A percentile compares a stretch with the other conserved stretches of the same genome.
Evolutionary conservation across 164 flowering plant genomes (phyloP).

Genomic region (Santalum album): DNA sequence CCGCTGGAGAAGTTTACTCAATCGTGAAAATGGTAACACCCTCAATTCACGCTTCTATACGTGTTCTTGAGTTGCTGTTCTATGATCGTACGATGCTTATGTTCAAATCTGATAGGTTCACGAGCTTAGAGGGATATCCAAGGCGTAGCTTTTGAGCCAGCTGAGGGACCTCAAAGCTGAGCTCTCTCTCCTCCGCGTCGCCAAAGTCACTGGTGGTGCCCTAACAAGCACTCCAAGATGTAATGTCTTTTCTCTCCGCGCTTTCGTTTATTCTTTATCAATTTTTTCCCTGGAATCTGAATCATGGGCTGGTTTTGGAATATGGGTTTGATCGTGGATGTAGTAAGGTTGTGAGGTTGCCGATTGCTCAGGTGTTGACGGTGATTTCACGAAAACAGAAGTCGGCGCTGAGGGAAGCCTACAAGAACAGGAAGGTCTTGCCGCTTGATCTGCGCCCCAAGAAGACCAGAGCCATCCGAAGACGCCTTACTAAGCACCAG

Average conservation of each 20-base stretch:
- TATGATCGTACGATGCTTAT: background rate
- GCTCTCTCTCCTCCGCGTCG: slow-evolving; percentile 66
- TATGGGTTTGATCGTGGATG: slow-evolving; percentile 9
- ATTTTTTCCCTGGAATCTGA: too few relatives aligned
- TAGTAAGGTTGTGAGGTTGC: slow-evolving; percentile 82
- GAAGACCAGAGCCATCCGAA: slow-evolving; percentile 78
- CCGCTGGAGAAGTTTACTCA: background rate
- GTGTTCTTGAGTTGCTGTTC: background rate
- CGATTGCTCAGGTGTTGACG: slow-evolving; percentile 68
- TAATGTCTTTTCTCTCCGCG: slow-evolving; percentile 8
- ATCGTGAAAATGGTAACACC: background rate
- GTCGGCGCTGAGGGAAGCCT: slow-evolving; percentile 61
- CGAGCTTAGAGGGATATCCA: slow-evolving; percentile 50
- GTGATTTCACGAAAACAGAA: slow-evolving; percentile 81
- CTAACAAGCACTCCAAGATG: slow-evolving; percentile 81
- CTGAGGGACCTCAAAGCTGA: slow-evolving; percentile 66
- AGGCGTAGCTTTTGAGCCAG: slow-evolving; percentile 44
- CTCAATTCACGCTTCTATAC: background rate
- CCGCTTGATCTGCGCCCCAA: slow-evolving; percentile 82
- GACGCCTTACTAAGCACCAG: slow-evolving; percentile 78
- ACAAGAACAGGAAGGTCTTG: slow-evolving; percentile 65
- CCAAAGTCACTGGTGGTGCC: slow-evolving; percentile 78
- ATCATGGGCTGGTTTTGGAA: too few relatives aligned
- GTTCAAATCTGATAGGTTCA: slow-evolving; percentile 54
- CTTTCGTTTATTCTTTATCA: too few relatives aligned